Percentiles rank a stretch among this genome's conserved stretches.
These are phyloP conservation scores for Rugosomyces carneus DNA, from an alignment of 1,284 basidiomycete genomes.

Conservation along the genomic window DNA sequence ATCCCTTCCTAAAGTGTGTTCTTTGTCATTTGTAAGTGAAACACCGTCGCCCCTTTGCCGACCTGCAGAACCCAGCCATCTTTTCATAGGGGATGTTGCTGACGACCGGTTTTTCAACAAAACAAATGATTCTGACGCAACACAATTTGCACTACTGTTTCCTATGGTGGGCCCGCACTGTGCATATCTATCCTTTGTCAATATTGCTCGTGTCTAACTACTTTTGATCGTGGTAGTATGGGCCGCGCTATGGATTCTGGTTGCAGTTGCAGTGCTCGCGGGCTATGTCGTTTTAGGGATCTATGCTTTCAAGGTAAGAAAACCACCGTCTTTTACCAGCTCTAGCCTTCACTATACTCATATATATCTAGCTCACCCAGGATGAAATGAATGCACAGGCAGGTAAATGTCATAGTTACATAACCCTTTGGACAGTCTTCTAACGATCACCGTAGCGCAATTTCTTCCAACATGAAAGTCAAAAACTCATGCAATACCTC, in stretches of 20 bases:
- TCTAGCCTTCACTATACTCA: neutral
- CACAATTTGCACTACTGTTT: conserved; percentile 68
- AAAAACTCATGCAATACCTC: neutral
- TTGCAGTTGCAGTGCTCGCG: conserved; percentile 59
- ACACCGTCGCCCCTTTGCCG: neutral
- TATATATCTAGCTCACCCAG: conserved; percentile 36
- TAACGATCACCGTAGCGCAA: conserved; percentile 11
- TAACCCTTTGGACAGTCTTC: conserved; percentile 17
- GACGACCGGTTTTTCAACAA: conserved; percentile 85
- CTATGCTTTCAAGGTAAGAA: conserved; percentile 60
- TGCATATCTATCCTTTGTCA: conserved; percentile 21
- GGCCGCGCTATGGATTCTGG: conserved; percentile 71
- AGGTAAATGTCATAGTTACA: conserved; percentile 30
- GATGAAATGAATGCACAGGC: conserved; percentile 54
- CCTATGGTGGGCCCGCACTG: conserved; percentile 62
- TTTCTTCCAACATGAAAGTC: conserved; percentile 17
- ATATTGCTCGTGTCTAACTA: conserved; percentile 2
- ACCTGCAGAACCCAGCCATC: neutral
- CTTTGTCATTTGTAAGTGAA: conserved; percentile 65
- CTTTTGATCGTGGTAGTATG: conserved; percentile 52
- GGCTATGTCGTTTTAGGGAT: conserved; percentile 70
- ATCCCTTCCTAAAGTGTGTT: conserved; percentile 43
- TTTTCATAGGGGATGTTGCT: conserved; percentile 66
- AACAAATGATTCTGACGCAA: conserved; percentile 77
- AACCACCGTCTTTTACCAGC: neutral